Conservation (phyloP, 495 filamentous ascomycete species). For the Annulohypoxylon stygium region DNA sequence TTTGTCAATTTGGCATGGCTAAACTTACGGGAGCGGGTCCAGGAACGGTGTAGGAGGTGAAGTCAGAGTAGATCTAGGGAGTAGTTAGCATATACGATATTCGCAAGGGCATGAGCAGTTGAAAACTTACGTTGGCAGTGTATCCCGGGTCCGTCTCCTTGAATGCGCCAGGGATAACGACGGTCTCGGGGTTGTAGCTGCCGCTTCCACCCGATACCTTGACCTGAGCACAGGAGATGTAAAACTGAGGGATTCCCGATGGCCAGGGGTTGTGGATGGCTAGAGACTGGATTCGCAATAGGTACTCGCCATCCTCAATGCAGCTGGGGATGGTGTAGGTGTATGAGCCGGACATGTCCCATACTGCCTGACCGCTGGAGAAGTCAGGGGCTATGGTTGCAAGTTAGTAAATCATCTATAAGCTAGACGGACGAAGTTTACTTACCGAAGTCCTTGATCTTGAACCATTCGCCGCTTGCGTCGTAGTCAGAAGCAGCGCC, state of each 20-base stretch:
- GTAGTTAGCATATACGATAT: constrained; percentile 1
- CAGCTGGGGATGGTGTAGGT: constrained; percentile 59
- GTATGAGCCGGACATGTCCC: constrained; percentile 54
- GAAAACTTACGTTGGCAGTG: constrained; percentile 48
- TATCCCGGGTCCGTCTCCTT: constrained; percentile 62
- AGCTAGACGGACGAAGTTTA: neutral
- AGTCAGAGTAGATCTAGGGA: constrained; percentile 47
- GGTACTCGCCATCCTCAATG: constrained; percentile 66
- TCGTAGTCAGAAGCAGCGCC: constrained; percentile 55
- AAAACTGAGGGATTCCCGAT: constrained; percentile 52
- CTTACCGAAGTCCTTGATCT: constrained; percentile 56
- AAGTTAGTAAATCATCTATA: constrained; percentile 10
- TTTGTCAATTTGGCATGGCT: neutral
- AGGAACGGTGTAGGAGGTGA: constrained; percentile 46
- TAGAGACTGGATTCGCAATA: constrained; percentile 66
- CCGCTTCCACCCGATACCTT: constrained; percentile 50
- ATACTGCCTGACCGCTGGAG: constrained; percentile 42
- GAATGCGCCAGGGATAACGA: constrained; percentile 65
- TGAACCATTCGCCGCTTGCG: constrained; percentile 60
- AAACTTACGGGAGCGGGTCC: constrained; percentile 47
- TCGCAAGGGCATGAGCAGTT: neutral
- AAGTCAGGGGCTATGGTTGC: constrained; percentile 49
- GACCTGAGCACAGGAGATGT: constrained; percentile 51
- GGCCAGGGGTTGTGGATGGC: constrained; percentile 65
- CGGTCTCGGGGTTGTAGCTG: constrained; percentile 55